Evolutionary conservation across 805 yeast genomes (phyloP).

Genomic region (Candida railenensis): DNA sequence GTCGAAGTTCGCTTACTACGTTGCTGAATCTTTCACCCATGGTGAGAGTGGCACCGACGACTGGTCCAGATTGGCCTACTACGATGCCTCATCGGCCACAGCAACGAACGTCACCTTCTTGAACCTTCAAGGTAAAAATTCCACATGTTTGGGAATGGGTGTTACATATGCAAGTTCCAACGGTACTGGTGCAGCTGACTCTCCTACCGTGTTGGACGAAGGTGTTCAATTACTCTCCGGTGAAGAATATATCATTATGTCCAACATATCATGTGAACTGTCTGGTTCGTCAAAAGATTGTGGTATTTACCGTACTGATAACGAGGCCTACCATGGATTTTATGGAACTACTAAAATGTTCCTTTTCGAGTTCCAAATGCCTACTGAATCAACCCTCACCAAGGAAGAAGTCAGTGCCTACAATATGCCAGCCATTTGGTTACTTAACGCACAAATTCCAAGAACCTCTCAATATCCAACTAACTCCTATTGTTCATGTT

Average conservation of each 20-base stretch:
- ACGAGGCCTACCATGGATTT: slow-evolving; percentile 74
- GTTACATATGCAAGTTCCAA: slow-evolving; percentile 59
- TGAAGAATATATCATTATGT: slow-evolving; percentile 59
- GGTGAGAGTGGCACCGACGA: slow-evolving; percentile 36
- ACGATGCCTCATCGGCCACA: slow-evolving; percentile 46
- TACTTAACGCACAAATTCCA: slow-evolving; percentile 69
- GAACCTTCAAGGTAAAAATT: slow-evolving; percentile 58
- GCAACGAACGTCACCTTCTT: slow-evolving; percentile 67
- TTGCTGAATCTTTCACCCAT: slow-evolving; percentile 38
- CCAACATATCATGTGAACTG: slow-evolving; percentile 54
- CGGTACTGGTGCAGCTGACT: slow-evolving; percentile 49
- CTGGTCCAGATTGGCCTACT: slow-evolving; percentile 64
- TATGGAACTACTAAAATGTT: slow-evolving; percentile 69
- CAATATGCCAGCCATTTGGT: slow-evolving; percentile 78
- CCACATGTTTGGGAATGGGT: slow-evolving; percentile 68
- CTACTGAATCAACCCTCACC: slow-evolving; percentile 45
- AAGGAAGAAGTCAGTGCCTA: slow-evolving; percentile 33
- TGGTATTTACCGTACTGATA: slow-evolving; percentile 74
- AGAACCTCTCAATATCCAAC: slow-evolving; percentile 71
- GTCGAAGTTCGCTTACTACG: slow-evolving; percentile 60
- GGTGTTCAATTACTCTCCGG: slow-evolving; percentile 54
- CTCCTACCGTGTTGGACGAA: slow-evolving; percentile 47
- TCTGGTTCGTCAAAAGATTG: slow-evolving; percentile 60
- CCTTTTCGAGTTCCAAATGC: slow-evolving; percentile 68
- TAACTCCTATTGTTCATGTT: slow-evolving; percentile 66